Base-by-base conservation (phyloP, 495 filamentous ascomycete species). In the Tetracladium marchalianum region DNA sequence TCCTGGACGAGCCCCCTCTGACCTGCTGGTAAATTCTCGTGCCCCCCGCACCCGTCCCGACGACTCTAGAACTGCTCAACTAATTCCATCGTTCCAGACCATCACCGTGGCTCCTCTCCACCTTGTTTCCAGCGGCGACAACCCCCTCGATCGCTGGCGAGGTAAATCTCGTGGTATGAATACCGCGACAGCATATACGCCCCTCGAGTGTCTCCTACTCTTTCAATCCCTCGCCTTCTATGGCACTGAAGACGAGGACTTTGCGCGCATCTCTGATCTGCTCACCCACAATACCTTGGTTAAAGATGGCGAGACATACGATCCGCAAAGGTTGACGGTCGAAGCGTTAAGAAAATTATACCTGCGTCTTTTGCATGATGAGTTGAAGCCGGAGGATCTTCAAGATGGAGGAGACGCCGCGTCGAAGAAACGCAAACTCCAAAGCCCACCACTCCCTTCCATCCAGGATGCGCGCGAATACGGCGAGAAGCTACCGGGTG, bases 121-220 rank as follows among this genome's bases (percentile, higher is more conserved):
- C 27, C 46, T 49, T 39, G 36, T 50, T n/a, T 44, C 53, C 47
- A 59, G 56, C 46, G 44, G 35, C 56, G 67, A 66, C 62, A 62
- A 56, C 65, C 70, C 69, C 71, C 71, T 76, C 71, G 74, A 69
- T 63, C 46, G 60, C 67, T 63, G 66, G 67, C 72, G 71, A 73
- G 73, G 71, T 59, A 68, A 62, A 66, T 59, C 59, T 56, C 58
- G 67, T 66, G 72, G 71, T 64, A 75, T 75, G 72, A 76, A 67
- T 67, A 62, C 66, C 41, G 31, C 47, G 56, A 53, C 64, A 41
- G 65, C 75, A 52, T 90, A 89, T 65, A 90, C 88, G 50, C 82
- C 83, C 43, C 83, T 95, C 68, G 90, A 96, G 72, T 80, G 77
- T 31, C 74, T 96, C 15, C 75, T 96, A 46, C 77, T 98, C 51